These are phyloP conservation scores for Metarhizium rileyi DNA, from an alignment of 2,329 filamentous ascomycete species.

Conservation along the genomic window DNA sequence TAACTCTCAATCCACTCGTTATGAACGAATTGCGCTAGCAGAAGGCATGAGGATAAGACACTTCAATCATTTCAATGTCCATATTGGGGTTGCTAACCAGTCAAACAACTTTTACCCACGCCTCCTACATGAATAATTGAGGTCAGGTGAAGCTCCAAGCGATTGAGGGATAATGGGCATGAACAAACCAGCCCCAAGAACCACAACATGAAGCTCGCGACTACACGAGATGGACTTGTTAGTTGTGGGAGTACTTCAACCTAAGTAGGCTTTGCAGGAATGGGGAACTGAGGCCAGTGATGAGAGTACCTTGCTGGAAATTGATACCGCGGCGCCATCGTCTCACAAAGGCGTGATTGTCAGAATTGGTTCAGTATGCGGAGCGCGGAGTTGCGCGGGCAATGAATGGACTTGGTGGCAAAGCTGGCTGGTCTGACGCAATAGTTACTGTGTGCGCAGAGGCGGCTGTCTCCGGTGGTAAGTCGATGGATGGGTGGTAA, in stretches of 20 bases:
- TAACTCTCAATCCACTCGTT: constrained; percentile 91
- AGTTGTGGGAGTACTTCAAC: constrained; percentile 7
- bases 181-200: constrained; percentile 64
- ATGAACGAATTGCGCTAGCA: constrained; percentile 77
- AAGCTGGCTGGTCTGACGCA: neutral
- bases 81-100: constrained; percentile 48
- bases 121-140: constrained; percentile 48
- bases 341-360: neutral
- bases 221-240: constrained; percentile 27
- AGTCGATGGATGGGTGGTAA: too few relatives aligned
- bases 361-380: neutral
- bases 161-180: constrained; percentile 1
- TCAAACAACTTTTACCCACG: constrained; percentile 87
- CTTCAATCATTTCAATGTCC: neutral
- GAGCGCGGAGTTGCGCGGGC: neutral
- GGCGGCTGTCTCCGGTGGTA: too few relatives aligned
- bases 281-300: neutral
- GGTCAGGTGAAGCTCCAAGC: constrained; percentile 20
- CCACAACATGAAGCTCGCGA: constrained; percentile 74
- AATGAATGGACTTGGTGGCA: neutral
- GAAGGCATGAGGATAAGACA: constrained; percentile 8
- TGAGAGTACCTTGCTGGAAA: constrained; percentile 7
- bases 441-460: neutral
- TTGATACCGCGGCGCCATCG: constrained; percentile 10
- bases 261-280: neutral